These are phyloP conservation scores for Chlamydomonas urium DNA, from an alignment of 139 green algal species.

Conservation along the genomic window DNA sequence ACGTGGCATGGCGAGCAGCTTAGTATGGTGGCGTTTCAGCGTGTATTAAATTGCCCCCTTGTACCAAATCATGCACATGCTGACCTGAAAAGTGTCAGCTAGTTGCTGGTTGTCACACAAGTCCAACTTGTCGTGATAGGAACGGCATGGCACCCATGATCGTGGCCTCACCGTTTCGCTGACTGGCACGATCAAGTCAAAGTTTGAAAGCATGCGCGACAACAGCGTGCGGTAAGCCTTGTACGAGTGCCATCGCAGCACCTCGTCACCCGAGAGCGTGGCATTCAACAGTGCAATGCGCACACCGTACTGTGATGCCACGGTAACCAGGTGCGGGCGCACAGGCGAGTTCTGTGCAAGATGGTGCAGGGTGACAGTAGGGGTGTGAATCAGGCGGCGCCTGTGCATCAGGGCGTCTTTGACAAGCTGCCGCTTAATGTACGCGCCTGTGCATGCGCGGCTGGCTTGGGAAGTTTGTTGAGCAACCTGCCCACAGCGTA, in stretches of 20 bases:
- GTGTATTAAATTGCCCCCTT: neutral
- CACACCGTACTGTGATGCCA: constrained; percentile 26
- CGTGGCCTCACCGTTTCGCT: constrained; percentile 40
- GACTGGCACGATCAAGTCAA: constrained; percentile 53
- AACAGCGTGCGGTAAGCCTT: constrained; percentile 23
- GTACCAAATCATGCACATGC: neutral
- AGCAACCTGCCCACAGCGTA: neutral
- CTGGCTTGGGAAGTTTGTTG: neutral
- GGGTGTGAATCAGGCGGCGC: neutral
- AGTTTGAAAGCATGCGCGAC: constrained; percentile 34
- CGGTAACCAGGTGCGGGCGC: constrained; percentile 36
- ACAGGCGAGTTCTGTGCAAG: constrained; percentile 45
- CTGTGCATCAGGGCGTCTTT: neutral
- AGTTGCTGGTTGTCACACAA: neutral
- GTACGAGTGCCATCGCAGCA: constrained; percentile 42
- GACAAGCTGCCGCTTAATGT: neutral
- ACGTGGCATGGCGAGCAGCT: neutral
- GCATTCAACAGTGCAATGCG: constrained; percentile 56
- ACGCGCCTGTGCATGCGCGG: neutral
- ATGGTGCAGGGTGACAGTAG: neutral
- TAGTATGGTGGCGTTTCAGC: neutral
- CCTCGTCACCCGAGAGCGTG: constrained; percentile 25
- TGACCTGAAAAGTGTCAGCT: constrained; percentile 1
- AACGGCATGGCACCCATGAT: neutral
- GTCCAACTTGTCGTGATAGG: neutral